Conservation (phyloP, 257 asterid species). For the Ajuga chamaepitys region DNA sequence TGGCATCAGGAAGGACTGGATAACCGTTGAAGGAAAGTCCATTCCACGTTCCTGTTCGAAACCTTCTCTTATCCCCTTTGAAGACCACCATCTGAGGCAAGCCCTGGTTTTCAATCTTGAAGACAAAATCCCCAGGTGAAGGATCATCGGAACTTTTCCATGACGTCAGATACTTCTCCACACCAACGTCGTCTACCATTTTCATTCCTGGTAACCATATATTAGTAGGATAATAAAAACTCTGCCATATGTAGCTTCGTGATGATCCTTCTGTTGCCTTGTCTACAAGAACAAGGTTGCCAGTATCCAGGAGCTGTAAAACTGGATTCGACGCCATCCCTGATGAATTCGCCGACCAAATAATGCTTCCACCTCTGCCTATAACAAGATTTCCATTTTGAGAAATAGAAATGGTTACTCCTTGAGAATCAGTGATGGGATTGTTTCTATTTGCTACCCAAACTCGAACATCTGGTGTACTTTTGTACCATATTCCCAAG, state of each 20-base stretch:
- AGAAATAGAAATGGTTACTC: background rate
- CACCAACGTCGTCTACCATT: background rate
- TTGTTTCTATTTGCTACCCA: too few relatives aligned
- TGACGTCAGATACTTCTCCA: conserved; percentile 10
- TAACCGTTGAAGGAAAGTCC: too few relatives aligned
- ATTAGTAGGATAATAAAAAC: too few relatives aligned
- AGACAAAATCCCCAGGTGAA: conserved; percentile 24
- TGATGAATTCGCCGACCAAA: background rate
- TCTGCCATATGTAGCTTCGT: too few relatives aligned
- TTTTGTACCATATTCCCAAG: background rate
- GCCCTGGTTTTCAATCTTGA: conserved; percentile 16
- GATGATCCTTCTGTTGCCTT: background rate
- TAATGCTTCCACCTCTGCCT: too few relatives aligned
- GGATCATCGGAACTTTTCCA: conserved; percentile 39
- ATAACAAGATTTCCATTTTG: background rate
- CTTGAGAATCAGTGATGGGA: background rate
- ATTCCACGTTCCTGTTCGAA: conserved; percentile 30
- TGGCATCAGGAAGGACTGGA: too few relatives aligned
- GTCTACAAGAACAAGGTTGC: background rate
- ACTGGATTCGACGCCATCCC: background rate
- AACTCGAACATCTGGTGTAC: conserved; percentile 9
- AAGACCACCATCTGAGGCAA: conserved; percentile 17
- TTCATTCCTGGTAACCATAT: too few relatives aligned
- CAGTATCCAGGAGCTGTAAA: background rate
- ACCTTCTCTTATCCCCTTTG: background rate